phyloP scores from a whole-genome alignment of 2,329 filamentous ascomycete genomes.

The Cadophora malorum region DNA sequence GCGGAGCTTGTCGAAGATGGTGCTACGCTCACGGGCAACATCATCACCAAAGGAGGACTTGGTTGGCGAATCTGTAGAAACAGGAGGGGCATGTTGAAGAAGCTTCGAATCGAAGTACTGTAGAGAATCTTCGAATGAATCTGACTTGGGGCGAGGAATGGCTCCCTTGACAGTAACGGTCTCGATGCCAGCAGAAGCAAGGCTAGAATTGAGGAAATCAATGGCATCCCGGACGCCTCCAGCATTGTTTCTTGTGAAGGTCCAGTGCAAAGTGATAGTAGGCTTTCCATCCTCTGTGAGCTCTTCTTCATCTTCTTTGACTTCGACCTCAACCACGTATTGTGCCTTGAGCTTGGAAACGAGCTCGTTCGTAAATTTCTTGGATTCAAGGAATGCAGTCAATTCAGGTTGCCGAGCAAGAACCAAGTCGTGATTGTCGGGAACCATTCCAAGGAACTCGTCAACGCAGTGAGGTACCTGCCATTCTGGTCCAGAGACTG shows the following conservation, averaged over 20 bases:
- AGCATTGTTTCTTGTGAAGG: constrained; percentile 95
- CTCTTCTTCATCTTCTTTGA: constrained; percentile 69
- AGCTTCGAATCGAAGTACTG: constrained; percentile 98
- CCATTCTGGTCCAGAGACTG: constrained; percentile 95
- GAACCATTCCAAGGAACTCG: constrained; percentile 96
- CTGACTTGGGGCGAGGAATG: constrained; percentile 97
- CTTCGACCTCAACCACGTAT: constrained; percentile 86
- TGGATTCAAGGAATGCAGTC: constrained; percentile 80
- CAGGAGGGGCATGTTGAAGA: constrained; percentile 86
- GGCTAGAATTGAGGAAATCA: constrained; percentile 86
- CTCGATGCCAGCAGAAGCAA: constrained; percentile 90
- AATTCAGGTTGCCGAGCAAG: constrained; percentile 79
- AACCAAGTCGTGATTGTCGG: constrained; percentile 91
- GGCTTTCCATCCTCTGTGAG: constrained; percentile 62
- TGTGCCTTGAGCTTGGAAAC: constrained; percentile 85
- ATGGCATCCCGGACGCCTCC: constrained; percentile 95
- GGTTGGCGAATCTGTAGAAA: constrained; percentile 86
- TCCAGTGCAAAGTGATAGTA: constrained; percentile 71
- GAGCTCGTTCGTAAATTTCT: constrained; percentile 81
- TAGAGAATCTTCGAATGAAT: constrained; percentile 96
- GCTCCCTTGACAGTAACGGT: constrained; percentile 86
- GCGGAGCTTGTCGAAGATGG: constrained; percentile 89
- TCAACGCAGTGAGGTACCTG: constrained; percentile 97
- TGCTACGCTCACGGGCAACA: constrained; percentile 77
- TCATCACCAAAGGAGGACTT: constrained; percentile 85